Percentiles rank a stretch among this genome's conserved stretches.
Evolutionary conservation across 192 early-diverging fungal genomes (phyloP).

Genomic region (Jimgerdemannia flammicorona): DNA sequence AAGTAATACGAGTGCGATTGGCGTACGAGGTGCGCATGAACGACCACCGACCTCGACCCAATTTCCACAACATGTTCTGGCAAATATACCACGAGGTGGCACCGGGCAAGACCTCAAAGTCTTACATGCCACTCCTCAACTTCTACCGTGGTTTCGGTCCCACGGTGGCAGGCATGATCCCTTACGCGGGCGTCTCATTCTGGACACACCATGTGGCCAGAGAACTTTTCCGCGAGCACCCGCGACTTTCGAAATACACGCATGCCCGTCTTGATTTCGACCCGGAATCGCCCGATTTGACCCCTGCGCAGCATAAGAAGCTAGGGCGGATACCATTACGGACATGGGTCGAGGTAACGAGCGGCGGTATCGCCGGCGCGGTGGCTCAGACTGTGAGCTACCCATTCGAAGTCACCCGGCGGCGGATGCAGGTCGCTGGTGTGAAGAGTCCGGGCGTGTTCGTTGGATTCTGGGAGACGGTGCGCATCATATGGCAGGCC

Average conservation of each 20-base stretch:
- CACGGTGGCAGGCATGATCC: constrained; percentile 88
- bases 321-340: constrained; percentile 46
- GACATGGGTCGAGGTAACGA: constrained; percentile 72
- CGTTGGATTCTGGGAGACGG: constrained; percentile 55
- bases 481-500: constrained; percentile 55
- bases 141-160: constrained; percentile 95
- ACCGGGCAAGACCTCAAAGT: constrained; percentile 36
- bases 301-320: constrained; percentile 11
- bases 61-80: constrained; percentile 21
- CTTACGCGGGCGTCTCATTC: constrained; percentile 96
- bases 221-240: constrained; percentile 48
- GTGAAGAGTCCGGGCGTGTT: constrained; percentile 44
- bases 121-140: constrained; percentile 56
- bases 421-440: constrained; percentile 83
- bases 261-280: constrained; percentile 23
- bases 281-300: constrained; percentile 11
- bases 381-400: constrained; percentile 86
- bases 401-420: constrained; percentile 88
- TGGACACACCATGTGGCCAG: constrained; percentile 79
- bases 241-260: constrained; percentile 36
- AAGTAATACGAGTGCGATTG: constrained; percentile 89
- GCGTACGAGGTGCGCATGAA: constrained; percentile 72
- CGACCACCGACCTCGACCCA: constrained; percentile 6
- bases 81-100: constrained; percentile 79
- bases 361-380: constrained; percentile 82